Evolutionary conservation across 2,329 filamentous ascomycete genomes (phyloP).

Genomic region (Sporothrix humicola): DNA sequence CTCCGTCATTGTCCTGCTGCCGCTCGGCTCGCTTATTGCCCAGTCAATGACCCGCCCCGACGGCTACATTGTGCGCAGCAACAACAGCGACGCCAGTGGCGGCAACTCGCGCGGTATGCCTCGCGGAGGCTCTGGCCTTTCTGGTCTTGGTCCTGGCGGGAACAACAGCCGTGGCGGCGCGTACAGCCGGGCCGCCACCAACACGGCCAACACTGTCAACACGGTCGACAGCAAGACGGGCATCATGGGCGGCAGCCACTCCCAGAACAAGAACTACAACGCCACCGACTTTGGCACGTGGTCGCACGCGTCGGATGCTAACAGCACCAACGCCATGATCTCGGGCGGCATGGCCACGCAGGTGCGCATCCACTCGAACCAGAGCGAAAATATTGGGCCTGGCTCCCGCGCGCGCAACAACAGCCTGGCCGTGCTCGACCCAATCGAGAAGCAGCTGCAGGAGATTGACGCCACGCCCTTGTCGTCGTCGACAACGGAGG

Average conservation of each 20-base stretch:
- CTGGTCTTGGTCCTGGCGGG: conserved; percentile 14
- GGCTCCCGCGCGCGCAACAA: conserved; percentile 29
- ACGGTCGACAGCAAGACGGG: conserved; percentile 29
- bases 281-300: conserved; percentile 22
- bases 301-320: conserved; percentile 34
- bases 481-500: conserved; percentile 9
- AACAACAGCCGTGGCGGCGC: conserved; percentile 20
- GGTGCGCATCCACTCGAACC: conserved; percentile 30
- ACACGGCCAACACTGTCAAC: background rate
- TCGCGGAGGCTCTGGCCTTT: conserved; percentile 15
- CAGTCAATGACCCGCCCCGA: conserved; percentile 47
- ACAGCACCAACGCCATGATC: conserved; percentile 15
- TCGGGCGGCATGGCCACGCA: conserved; percentile 29
- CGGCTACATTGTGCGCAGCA: background rate
- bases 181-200: conserved; percentile 26
- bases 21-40: conserved; percentile 58
- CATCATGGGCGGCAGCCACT: background rate
- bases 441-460: conserved; percentile 40
- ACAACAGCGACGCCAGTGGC: conserved; percentile 5
- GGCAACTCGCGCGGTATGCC: background rate
- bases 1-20: conserved; percentile 57
- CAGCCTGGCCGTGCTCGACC: conserved; percentile 28
- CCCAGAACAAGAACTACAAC: conserved; percentile 9
- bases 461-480: conserved; percentile 36
- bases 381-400: background rate